Percentiles rank a stretch among this genome's conserved stretches.
Evolutionary conservation across 2,329 filamentous ascomycete genomes (phyloP).

Genomic region (Zymoseptoria ardabiliae): DNA sequence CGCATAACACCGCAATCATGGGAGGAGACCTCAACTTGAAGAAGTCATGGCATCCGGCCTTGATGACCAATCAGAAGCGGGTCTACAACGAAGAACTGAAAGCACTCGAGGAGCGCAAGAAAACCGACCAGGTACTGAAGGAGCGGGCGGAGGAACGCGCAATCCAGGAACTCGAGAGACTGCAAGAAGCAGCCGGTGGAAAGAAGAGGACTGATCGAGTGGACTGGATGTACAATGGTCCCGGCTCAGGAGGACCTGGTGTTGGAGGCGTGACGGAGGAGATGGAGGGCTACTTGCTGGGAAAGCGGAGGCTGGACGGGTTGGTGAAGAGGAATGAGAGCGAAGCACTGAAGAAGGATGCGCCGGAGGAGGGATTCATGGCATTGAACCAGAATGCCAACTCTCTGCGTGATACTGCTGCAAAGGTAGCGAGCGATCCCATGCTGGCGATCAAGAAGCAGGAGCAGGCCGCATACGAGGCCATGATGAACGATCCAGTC

Average conservation of each 20-base stretch:
- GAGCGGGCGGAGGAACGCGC: conserved; percentile 90
- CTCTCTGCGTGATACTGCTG: conserved; percentile 67
- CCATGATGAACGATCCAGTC: conserved; percentile 70
- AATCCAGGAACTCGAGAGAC: conserved; percentile 81
- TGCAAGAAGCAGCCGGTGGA: conserved; percentile 84
- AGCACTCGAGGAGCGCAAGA: conserved; percentile 89
- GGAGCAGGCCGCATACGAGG: conserved; percentile 49
- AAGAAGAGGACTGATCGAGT: conserved; percentile 73
- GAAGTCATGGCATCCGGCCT: conserved; percentile 81
- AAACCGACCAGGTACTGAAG: conserved; percentile 81
- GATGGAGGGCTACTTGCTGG: conserved; percentile 85
- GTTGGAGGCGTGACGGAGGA: conserved; percentile 64
- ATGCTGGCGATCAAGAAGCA: conserved; percentile 88
- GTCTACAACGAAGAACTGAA: conserved; percentile 91
- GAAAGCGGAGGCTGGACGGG: conserved; percentile 85
- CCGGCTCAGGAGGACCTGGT: conserved; percentile 66
- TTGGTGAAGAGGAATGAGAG: conserved; percentile 74
- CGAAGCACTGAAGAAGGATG: conserved; percentile 69
- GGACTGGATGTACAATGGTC: conserved; percentile 97
- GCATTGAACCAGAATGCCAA: conserved; percentile 55
- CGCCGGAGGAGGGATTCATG: conserved; percentile 46
- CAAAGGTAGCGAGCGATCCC: conserved; percentile 86
- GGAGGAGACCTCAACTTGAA: conserved; percentile 94
- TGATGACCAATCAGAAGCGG: conserved; percentile 81
- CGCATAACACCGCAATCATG: conserved; percentile 51